Evolutionary conservation across 176 grass and related monocot species (phyloP), one percentile per base, ranked within the genome.

Genomic region (Pontederia paniculata): DNA sequence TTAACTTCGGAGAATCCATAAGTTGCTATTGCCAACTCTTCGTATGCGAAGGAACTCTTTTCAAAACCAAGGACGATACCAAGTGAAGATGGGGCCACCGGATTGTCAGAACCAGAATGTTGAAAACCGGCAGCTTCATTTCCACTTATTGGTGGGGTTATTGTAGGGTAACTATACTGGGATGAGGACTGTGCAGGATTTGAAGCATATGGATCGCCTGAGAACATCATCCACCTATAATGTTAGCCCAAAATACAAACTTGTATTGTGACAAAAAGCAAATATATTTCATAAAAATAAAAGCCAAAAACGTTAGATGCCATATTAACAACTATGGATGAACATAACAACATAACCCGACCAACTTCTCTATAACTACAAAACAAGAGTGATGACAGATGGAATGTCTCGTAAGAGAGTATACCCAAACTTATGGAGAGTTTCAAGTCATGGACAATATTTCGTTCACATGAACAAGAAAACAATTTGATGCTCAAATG

Each of bases 1-100:
- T 95, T 95, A 3, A 65, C 73, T 0, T 95, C 84, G 25, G 84
- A 69, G 70, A 95, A 95, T 63, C 89, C 75, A 23, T 65, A 76
- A 8, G 89, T 52, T 45, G 81, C 78, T 15, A 48, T 59, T 17
- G 59, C 64, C 51, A 95, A 71, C 73, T 95, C 84, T 66, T 82
- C 89, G 57, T 88, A 95, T 31, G 41, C 56, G 65, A 76, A 82
- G 25, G 77, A 23, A 21, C 80, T 78, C 9, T 75, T 74, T 12
- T 66, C 44, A 1, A 88, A 23, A 2, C n/a, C 47, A 56, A 50
- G 67, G 41, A 44, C 43, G 1, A 60, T 60, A 0, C 25, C 48
- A 52, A 65, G 69, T 12, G 53, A 73, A 20, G 74, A 73, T 43
- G 53, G 63, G n/a, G 71, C 70, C 20, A 67, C 20, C 54, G 53